Conservation (phyloP, 352 stramenopile genomes). For the Blastocystis sp. region DNA sequence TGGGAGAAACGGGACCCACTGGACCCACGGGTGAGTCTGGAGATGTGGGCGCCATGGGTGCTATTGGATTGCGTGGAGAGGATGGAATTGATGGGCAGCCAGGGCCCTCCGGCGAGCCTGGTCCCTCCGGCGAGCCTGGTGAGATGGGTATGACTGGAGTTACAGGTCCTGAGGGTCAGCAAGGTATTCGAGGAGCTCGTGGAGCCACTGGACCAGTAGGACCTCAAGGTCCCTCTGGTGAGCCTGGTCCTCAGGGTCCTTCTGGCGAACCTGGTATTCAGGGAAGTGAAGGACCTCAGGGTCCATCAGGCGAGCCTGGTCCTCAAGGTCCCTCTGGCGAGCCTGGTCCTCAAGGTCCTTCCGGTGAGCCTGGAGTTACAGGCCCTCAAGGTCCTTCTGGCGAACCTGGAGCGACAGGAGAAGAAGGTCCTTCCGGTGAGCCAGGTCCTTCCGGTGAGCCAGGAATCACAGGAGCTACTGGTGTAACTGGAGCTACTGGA, state of each 20-base stretch:
- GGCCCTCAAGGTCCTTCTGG: background rate
- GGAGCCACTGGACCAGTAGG: background rate
- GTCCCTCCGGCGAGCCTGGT: constrained; percentile 5
- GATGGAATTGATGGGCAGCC: background rate
- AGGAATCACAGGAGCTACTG: background rate
- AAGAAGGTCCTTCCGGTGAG: background rate
- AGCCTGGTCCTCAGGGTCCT: background rate
- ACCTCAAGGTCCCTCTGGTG: background rate
- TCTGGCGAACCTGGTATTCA: background rate
- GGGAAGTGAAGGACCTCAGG: background rate
- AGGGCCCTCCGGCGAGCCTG: background rate
- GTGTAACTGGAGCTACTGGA: background rate
- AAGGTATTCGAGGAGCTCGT: background rate
- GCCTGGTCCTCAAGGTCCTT: background rate
- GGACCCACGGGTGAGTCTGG: background rate
- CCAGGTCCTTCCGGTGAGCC: background rate
- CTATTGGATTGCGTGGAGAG: background rate
- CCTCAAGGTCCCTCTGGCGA: background rate
- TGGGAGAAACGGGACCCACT: background rate
- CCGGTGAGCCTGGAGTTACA: background rate
- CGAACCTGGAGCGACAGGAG: background rate
- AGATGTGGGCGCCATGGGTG: background rate
- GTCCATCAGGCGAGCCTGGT: background rate
- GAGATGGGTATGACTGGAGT: background rate
- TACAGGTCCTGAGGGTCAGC: constrained; percentile 22